A percentile compares a stretch with the other conserved stretches of the same genome.
These are phyloP conservation scores for Brassica rapa DNA, from an alignment of 345 rosid genomes.

Conservation along the genomic window DNA sequence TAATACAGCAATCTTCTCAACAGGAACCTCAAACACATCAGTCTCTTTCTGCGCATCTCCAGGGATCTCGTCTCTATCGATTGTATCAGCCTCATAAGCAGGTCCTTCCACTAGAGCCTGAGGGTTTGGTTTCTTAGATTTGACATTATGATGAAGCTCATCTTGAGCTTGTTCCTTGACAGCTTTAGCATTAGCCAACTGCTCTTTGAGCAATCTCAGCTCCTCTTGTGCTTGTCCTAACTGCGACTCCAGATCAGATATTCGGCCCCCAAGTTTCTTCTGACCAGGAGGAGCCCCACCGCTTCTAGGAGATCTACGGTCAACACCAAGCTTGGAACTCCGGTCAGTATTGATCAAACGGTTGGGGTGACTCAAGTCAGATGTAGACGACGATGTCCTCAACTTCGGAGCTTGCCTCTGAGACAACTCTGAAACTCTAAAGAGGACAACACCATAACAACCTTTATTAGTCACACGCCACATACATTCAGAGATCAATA, in stretches of 20 bases:
- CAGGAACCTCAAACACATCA: constrained; percentile 72
- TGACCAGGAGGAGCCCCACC: constrained; percentile 51
- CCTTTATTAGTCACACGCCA: not conserved
- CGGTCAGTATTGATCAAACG: constrained; percentile 58
- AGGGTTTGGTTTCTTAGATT: constrained; percentile 48
- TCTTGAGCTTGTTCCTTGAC: constrained; percentile 76
- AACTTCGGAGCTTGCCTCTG: constrained; percentile 76
- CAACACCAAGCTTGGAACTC: constrained; percentile 64
- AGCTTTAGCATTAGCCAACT: constrained; percentile 77
- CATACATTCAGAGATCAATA: not conserved
- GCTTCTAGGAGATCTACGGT: constrained; percentile 78
- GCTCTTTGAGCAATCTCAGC: constrained; percentile 73
- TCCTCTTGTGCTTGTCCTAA: constrained; percentile 93
- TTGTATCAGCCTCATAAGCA: constrained; percentile 29
- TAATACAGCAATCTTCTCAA: constrained; percentile 49
- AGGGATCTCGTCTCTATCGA: constrained; percentile 45
- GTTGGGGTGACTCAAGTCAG: constrained; percentile 54
- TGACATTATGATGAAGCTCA: constrained; percentile 46
- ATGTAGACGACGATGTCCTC: constrained; percentile 63
- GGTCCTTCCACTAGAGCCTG: constrained; percentile 19
- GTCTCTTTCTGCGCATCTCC: constrained; percentile 57
- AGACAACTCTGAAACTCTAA: constrained; percentile 60
- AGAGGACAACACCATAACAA: constrained; percentile 6
- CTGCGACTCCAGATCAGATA: constrained; percentile 85
- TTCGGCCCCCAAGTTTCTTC: constrained; percentile 84